Conservation (phyloP, 148 eudicot genomes). For the Dysphania ambrosioides region DNA sequence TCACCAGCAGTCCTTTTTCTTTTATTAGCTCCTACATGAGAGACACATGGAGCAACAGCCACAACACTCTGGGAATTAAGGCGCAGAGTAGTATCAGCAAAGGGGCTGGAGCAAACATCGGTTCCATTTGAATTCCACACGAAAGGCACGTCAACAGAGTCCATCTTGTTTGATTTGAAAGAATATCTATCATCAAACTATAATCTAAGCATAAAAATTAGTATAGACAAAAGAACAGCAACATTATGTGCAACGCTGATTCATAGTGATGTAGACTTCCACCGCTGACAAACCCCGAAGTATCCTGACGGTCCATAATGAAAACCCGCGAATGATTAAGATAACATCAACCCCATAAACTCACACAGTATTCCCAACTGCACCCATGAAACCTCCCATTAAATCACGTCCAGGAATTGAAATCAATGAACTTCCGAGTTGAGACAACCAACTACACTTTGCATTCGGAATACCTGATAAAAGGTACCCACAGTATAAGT, state of each 20-base stretch:
- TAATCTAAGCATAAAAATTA: slow-evolving; percentile 13
- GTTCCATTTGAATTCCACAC: slow-evolving; percentile 16
- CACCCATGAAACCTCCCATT: slow-evolving; percentile 20
- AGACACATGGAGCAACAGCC: slow-evolving; percentile 23
- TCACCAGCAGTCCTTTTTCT: slow-evolving; percentile 31
- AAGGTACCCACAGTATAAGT: too few relatives aligned
- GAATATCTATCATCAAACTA: slow-evolving; percentile 23
- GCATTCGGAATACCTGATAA: too few relatives aligned
- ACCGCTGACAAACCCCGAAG: slow-evolving; percentile 79
- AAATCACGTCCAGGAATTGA: too few relatives aligned
- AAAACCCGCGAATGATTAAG: neutral
- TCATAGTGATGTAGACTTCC: slow-evolving; percentile 22
- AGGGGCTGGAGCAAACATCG: slow-evolving; percentile 21
- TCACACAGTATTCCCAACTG: neutral
- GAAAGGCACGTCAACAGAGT: slow-evolving; percentile 9
- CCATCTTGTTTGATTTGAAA: slow-evolving; percentile 22
- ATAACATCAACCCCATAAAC: slow-evolving; percentile 2
- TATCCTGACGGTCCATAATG: slow-evolving; percentile 68
- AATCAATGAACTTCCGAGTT: too few relatives aligned
- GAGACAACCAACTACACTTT: too few relatives aligned
- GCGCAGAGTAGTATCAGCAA: slow-evolving; percentile 18
- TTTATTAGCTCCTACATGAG: slow-evolving; percentile 28
- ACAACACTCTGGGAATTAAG: slow-evolving; percentile 23
- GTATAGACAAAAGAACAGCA: slow-evolving; percentile 23
- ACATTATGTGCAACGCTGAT: neutral